Evolutionary conservation across 192 early-diverging fungal species (phyloP).

Genomic region (Coemansia sp.): DNA sequence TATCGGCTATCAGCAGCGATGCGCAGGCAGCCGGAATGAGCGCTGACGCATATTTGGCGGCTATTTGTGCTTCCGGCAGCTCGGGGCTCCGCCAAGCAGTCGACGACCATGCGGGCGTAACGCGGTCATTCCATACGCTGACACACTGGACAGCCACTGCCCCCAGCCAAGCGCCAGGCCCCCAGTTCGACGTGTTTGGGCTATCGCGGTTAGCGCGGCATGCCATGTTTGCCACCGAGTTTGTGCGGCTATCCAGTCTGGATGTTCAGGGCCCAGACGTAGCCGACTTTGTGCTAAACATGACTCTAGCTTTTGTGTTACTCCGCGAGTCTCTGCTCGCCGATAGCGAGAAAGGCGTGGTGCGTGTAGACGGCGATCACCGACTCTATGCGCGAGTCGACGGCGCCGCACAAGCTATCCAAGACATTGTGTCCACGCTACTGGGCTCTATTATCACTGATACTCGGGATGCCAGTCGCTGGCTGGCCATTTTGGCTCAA

Average conservation of each 20-base stretch:
- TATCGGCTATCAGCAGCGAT: slow-evolving; percentile 8
- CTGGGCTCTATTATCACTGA: slow-evolving; percentile 4
- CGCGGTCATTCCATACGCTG: slow-evolving; percentile 36
- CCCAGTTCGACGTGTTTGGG: slow-evolving; percentile 26
- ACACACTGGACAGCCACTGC: slow-evolving; percentile 31
- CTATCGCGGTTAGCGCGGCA: slow-evolving; percentile 39
- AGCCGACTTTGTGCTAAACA: slow-evolving; percentile 18
- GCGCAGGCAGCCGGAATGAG: slow-evolving; percentile 4
- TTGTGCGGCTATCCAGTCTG: slow-evolving; percentile 19
- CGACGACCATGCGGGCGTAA: not conserved
- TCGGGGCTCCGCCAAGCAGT: slow-evolving; percentile 35
- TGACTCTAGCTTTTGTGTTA: slow-evolving; percentile 43
- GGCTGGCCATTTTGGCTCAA: slow-evolving; percentile 19
- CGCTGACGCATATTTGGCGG: slow-evolving; percentile 11
- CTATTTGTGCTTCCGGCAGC: slow-evolving; percentile 16
- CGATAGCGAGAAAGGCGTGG: slow-evolving; percentile 9
- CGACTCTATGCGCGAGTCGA: slow-evolving; percentile 15
- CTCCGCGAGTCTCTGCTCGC: slow-evolving; percentile 31
- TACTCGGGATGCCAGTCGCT: slow-evolving; percentile 27
- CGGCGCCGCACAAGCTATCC: slow-evolving; percentile 20
- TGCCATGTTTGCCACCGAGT: slow-evolving; percentile 37
- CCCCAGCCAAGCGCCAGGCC: too few species aligned
- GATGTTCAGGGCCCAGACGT: not conserved
- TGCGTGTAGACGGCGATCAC: slow-evolving; percentile 7
- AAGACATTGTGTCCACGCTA: slow-evolving; percentile 28